Evolutionary conservation across 2,329 filamentous ascomycete genomes (phyloP).

Genomic region (Claviceps monticola): DNA sequence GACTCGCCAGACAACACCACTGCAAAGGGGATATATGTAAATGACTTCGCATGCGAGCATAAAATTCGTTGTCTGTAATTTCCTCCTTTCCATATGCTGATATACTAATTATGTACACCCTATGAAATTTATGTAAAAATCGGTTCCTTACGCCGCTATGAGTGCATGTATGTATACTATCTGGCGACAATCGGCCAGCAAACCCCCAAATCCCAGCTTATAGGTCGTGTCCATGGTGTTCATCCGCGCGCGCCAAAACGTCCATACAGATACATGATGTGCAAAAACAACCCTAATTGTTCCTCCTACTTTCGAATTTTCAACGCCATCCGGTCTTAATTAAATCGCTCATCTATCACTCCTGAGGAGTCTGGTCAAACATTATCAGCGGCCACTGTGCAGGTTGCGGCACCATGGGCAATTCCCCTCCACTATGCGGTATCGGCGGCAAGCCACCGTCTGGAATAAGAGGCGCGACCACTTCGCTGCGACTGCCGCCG

Average conservation of each 20-base stretch:
- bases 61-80: too few species aligned
- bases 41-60: too few species aligned
- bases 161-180: not conserved
- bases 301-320: not conserved
- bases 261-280: not conserved
- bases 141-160: not conserved
- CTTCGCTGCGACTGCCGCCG: not conserved
- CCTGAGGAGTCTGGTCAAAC: slow-evolving; percentile 13
- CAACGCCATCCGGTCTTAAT: not conserved
- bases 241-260: too few species aligned
- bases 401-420: slow-evolving; percentile 15
- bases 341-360: not conserved
- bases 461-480: slow-evolving; percentile 1
- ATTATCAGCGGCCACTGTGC: slow-evolving; percentile 19
- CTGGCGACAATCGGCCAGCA: not conserved
- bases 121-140: not conserved
- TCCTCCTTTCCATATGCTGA: too few species aligned
- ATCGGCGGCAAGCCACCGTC: slow-evolving; percentile 2
- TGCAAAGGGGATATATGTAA: too few species aligned
- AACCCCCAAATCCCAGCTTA: not conserved
- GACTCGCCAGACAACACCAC: too few species aligned
- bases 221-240: not conserved
- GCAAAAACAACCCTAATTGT: not conserved
- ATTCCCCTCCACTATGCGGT: slow-evolving; percentile 7
- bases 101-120: not conserved